Percentiles rank a stretch among this genome's conserved stretches.
These are phyloP conservation scores for Clathrospora elynae DNA, from an alignment of 2,329 filamentous ascomycete genomes.

Conservation along the genomic window DNA sequence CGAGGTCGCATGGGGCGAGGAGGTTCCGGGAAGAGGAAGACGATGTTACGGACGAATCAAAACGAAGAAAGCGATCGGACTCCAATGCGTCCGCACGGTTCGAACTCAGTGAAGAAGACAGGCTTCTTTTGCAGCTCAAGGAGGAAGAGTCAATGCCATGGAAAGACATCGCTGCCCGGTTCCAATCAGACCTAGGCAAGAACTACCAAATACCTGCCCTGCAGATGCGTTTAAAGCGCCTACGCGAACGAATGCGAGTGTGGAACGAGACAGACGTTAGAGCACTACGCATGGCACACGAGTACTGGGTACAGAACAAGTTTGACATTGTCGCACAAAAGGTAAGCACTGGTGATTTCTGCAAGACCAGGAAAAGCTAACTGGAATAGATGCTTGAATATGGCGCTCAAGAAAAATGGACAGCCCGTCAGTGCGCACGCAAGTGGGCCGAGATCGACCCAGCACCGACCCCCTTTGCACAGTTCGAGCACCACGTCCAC, in stretches of 20 bases:
- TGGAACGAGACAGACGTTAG: conserved; percentile 59
- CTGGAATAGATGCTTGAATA: conserved; percentile 57
- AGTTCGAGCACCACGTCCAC: conserved; percentile 42
- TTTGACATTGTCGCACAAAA: conserved; percentile 60
- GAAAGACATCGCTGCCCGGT: conserved; percentile 60
- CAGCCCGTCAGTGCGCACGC: conserved; percentile 55
- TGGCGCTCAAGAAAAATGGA: conserved; percentile 58
- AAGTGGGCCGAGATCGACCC: conserved; percentile 58
- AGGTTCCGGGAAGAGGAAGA: conserved; percentile 49
- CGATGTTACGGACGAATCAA: conserved; percentile 33
- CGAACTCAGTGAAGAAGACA: conserved; percentile 58
- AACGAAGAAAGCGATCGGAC: conserved; percentile 52
- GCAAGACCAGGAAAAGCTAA: conserved; percentile 8
- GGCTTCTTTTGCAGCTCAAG: conserved; percentile 56
- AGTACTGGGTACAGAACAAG: conserved; percentile 60
- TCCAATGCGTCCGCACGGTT: conserved; percentile 40
- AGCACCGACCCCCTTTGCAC: conserved; percentile 40
- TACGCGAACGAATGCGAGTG: conserved; percentile 56
- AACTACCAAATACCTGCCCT: conserved; percentile 58
- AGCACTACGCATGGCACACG: conserved; percentile 56
- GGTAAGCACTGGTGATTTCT: conserved; percentile 36
- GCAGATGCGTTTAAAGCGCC: conserved; percentile 60
- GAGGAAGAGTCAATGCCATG: conserved; percentile 59
- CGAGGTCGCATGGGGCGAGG: conserved; percentile 43
- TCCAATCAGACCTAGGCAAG: conserved; percentile 56